A percentile compares a stretch with the other conserved stretches of the same genome.
Evolutionary conservation across 2,329 filamentous ascomycete genomes (phyloP).

Genomic region (Cytospora piceicola): DNA sequence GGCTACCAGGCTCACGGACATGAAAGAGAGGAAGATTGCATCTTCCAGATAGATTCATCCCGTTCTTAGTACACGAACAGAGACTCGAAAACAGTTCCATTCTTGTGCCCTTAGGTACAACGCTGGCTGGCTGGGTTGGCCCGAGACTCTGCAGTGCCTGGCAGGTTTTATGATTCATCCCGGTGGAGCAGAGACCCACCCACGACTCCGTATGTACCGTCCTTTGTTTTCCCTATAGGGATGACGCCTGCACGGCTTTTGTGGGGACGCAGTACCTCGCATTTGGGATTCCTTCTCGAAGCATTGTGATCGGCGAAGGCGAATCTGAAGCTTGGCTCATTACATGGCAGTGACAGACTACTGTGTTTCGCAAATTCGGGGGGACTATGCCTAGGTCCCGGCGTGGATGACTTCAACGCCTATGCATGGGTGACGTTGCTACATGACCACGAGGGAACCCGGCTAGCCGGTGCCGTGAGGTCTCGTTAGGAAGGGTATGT

Average conservation of each 20-base stretch:
- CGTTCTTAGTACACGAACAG: not conserved
- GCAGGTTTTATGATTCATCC: conserved; percentile 25
- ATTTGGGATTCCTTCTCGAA: not conserved
- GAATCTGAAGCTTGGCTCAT: not conserved
- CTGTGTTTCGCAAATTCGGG: not conserved
- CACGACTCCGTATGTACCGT: conserved; percentile 10
- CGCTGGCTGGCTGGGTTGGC: conserved; percentile 8
- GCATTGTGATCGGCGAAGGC: conserved; percentile 2
- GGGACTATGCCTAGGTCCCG: not conserved
- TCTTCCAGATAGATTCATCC: not conserved
- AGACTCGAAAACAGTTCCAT: conserved; percentile 5
- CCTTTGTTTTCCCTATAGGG: conserved; percentile 18
- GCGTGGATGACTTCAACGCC: not conserved
- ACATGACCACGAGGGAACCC: not conserved
- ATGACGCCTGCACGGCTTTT: conserved; percentile 1
- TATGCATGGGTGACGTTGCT: not conserved
- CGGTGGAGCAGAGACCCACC: conserved; percentile 13
- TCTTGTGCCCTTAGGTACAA: conserved; percentile 3
- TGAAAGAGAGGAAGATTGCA: not conserved
- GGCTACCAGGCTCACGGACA: not conserved
- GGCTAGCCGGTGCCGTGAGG: not conserved
- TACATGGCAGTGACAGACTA: not conserved
- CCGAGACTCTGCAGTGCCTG: conserved; percentile 13
- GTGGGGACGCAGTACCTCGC: not conserved
- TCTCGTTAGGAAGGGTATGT: not conserved